Evolutionary conservation across 1,284 basidiomycete species (phyloP).

Genomic region (Trametes sp.): DNA sequence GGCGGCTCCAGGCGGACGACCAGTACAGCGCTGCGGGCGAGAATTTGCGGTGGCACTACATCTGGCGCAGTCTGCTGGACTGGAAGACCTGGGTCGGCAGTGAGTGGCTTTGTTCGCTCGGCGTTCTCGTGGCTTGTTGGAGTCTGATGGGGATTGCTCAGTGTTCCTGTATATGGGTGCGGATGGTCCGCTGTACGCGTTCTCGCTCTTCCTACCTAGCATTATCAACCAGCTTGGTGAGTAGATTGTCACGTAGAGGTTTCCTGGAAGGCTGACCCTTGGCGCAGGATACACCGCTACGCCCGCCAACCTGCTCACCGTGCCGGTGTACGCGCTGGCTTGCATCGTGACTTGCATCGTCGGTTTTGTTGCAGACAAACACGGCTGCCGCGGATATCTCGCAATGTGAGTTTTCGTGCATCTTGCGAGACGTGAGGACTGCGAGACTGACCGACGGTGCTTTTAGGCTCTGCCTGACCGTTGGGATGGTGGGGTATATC

Average conservation of each 20-base stretch:
- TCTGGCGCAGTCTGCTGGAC: conserved; percentile 66
- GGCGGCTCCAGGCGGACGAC: conserved; percentile 72
- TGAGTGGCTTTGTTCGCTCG: conserved; percentile 42
- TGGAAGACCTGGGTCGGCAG: conserved; percentile 81
- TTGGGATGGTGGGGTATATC: conserved; percentile 64
- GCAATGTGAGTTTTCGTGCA: conserved; percentile 71
- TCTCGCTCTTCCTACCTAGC: conserved; percentile 75
- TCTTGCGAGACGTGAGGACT: not conserved
- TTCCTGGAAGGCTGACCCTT: conserved; percentile 13
- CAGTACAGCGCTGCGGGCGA: conserved; percentile 80
- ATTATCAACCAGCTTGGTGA: conserved; percentile 68
- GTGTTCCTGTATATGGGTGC: conserved; percentile 64
- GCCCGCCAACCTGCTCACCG: conserved; percentile 75
- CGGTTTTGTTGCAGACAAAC: conserved; percentile 67
- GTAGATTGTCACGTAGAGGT: not conserved
- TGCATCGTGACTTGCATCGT: conserved; percentile 70
- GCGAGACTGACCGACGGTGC: conserved; percentile 32
- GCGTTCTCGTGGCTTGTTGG: not conserved
- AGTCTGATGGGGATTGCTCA: conserved; percentile 32
- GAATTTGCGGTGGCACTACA: conserved; percentile 64
- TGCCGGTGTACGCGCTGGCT: conserved; percentile 73
- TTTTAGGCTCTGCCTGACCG: conserved; percentile 44
- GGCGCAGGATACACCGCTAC: conserved; percentile 70
- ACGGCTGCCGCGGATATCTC: conserved; percentile 64
- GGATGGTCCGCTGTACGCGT: conserved; percentile 75